phyloP scores from a whole-genome alignment of 306 rosid genomes.

The Cyamopsis tetragonoloba region DNA sequence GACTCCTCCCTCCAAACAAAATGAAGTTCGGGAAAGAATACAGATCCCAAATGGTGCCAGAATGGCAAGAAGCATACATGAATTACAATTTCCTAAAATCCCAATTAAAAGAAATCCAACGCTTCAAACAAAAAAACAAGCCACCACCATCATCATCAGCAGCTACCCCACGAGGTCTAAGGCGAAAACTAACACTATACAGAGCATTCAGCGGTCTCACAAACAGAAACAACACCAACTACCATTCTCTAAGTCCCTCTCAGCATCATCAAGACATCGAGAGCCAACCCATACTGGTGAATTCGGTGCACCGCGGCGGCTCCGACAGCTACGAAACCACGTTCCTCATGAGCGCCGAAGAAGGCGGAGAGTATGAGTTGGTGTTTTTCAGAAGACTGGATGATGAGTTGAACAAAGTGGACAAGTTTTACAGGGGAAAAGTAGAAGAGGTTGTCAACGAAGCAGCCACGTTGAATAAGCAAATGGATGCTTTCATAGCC shows the following conservation, averaged over 20 bases:
- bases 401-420: conserved; percentile 62
- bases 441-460: conserved; percentile 61
- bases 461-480: conserved; percentile 51
- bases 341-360: conserved; percentile 48
- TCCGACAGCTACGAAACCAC: conserved; percentile 40
- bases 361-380: conserved; percentile 57
- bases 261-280: conserved; percentile 33
- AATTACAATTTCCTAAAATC: conserved; percentile 43
- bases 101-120: conserved; percentile 43
- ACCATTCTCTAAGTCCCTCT: conserved; percentile 2
- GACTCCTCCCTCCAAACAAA: no score
- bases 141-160: no score
- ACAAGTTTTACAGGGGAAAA: conserved; percentile 39
- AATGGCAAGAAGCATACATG: conserved; percentile 79
- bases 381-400: conserved; percentile 51
- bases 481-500: conserved; percentile 70
- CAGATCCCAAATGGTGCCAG: conserved; percentile 61
- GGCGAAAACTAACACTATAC: conserved; percentile 47
- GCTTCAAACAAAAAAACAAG: not conserved
- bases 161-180: conserved; percentile 26
- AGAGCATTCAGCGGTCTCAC: conserved; percentile 74
- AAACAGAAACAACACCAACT: no score
- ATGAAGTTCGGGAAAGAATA: conserved; percentile 79
- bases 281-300: conserved; percentile 48
- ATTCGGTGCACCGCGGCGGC: conserved; percentile 18